Evolutionary conservation across 345 rosid species (phyloP), one percentile per base, ranked within the genome.

Genomic region (Combretum micranthum): DNA sequence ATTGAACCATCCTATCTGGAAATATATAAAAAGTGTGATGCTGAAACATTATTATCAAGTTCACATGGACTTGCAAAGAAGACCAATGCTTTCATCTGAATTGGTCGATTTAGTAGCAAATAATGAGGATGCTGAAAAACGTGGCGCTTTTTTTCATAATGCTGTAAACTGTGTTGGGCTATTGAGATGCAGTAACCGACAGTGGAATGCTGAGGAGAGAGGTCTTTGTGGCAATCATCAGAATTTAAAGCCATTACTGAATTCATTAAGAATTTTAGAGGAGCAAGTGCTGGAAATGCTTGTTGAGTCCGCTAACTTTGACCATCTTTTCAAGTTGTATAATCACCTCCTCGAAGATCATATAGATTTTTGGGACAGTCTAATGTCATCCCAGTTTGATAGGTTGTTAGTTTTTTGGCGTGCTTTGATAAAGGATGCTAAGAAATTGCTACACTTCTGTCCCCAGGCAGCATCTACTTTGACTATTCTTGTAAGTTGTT

Each of bases 1-100:
- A 70, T 55, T 78, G 64, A 60, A 72, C 62, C 95, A 92, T 77
- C 86, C 81, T 17, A 84, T 92, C 32, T 92, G 98, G 98, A 69
- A 59, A 42, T 62, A 67, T 59, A 73, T 88, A 61, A 62, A 64
- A 11, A 32, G 39, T 32, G 39, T 59, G 77, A 70, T 43, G 61
- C 86, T 92, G 55, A 61, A 63, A 53, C 68, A 79, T 47, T 71
- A 68, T 67, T 44, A 56, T 58, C 52, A 57, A 55, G 49, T 70
- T 39, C 76, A 83, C 68, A 42, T 57, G 15, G 70, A 77, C 64
- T 69, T 70, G 65, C 81, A 64, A 60, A 79, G 80, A 19, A 63
- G 74, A 50, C 82, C 92, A 4, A 60, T 88, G 63, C 72, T 88
- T 78, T 91, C 96, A 15, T 57, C 75, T 50, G 81, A 83, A 62